Percentiles rank a stretch among this genome's conserved stretches.
These are phyloP conservation scores for Sistotremastrum suecicum DNA, from an alignment of 768 basidiomycete genomes.

Conservation along the genomic window DNA sequence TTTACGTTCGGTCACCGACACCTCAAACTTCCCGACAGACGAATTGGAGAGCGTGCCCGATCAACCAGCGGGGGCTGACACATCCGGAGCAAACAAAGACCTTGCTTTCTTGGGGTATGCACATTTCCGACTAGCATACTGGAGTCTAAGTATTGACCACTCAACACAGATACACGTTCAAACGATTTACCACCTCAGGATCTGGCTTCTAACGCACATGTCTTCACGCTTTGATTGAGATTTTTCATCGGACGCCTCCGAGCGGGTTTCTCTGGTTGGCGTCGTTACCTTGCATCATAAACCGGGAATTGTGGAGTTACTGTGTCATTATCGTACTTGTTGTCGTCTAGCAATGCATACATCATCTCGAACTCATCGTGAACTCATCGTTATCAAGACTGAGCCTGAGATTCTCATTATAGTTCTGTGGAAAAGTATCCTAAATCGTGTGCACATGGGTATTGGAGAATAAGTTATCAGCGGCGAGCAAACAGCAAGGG, in stretches of 20 bases:
- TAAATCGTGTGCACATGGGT: too few relatives aligned
- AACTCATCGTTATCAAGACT: too few relatives aligned
- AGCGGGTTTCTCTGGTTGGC: too few relatives aligned
- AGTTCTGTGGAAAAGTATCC: too few relatives aligned
- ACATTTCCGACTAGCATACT: not conserved
- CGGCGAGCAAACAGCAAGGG: too few relatives aligned
- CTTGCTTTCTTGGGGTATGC: conserved; percentile 44
- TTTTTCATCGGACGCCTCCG: conserved; percentile 7
- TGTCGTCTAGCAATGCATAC: too few relatives aligned
- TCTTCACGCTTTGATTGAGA: not conserved
- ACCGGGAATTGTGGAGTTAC: too few relatives aligned
- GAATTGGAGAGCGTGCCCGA: conserved; percentile 70
- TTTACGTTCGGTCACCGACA: conserved; percentile 84
- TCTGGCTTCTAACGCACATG: conserved; percentile 26
- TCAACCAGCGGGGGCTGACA: conserved; percentile 25
- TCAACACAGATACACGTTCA: conserved; percentile 55
- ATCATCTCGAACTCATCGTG: too few relatives aligned
- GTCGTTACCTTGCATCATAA: too few relatives aligned
- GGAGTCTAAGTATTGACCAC: not conserved
- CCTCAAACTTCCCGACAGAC: conserved; percentile 96
- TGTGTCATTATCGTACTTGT: too few relatives aligned
- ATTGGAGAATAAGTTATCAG: too few relatives aligned
- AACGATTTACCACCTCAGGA: conserved; percentile 55
- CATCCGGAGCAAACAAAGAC: conserved; percentile 34
- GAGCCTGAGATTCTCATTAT: too few relatives aligned